Base-by-base conservation (phyloP, 1,284 basidiomycete genomes). In the Ustilago cynodontis region DNA sequence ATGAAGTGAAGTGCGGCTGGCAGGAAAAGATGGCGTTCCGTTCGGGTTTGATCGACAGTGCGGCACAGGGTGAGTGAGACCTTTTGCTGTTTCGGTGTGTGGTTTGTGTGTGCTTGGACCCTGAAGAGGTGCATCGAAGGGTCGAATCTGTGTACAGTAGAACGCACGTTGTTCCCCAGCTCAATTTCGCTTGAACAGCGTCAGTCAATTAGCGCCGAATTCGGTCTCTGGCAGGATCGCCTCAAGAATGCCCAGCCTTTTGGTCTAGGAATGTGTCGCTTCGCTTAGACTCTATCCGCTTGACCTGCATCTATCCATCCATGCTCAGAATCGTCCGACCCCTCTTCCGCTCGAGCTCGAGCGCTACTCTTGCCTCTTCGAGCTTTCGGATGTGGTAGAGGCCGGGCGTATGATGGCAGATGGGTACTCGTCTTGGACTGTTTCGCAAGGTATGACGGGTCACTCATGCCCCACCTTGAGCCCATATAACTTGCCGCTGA, bases 171-270 rank as follows among this genome's bases (percentile, higher is more conserved):
- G 51, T 13, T 11, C 51, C 47, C 28, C 47, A n/a, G 47, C 47
- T 16, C 28, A 26, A 28, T 26, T 49, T 49, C 24, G 26, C 7
- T 28, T n/a, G 22, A 20, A 14, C 10, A 8, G 29, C 18, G 26
- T 52, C 29, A 33, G 29, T 52, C 51, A 33, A 52, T 52, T 52
- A 52, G 47, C 47, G 47, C 47, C 47, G 47, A 49, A 49, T 49
- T 49, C 26, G 24, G 26, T 28, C 26, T 49, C 41, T 43, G 20
- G 11, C n/a, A 43, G 31, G 20, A 26, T 50, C 28, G 24, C 26
- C 24, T 50, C 41, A 43, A 43, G 11, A 10, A 28, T 52, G 51
- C 51, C 51, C 51, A 35, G 29, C 33, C 26, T 20, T 26, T 49
- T 49, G n/a, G 24, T 22, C 41, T 49, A 49, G 47, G 47, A 49